phyloP scores from a whole-genome alignment of 1,284 basidiomycete species.

The Termitomyces sp. region DNA sequence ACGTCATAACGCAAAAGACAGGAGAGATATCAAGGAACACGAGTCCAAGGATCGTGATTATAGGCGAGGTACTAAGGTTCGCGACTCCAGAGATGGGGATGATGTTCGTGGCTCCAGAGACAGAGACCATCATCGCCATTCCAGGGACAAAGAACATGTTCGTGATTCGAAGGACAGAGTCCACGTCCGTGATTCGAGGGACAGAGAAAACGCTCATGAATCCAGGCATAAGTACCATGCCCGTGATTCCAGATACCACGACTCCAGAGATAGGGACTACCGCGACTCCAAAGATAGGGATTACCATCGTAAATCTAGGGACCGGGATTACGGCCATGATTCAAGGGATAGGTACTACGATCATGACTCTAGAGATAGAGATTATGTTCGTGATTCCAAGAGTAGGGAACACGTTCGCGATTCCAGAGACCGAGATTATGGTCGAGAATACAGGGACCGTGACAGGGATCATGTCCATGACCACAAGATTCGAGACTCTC shows the following conservation, averaged over 20 bases:
- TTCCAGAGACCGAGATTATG: slow-evolving; percentile 13
- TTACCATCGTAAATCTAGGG: slow-evolving; percentile 8
- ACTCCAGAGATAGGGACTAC: slow-evolving; percentile 21
- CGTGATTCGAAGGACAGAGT: slow-evolving; percentile 9
- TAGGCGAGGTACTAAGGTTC: slow-evolving; percentile 3
- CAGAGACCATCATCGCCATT: slow-evolving; percentile 1
- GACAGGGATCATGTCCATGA: neutral
- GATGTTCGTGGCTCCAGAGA: slow-evolving; percentile 1
- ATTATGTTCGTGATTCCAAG: slow-evolving; percentile 5
- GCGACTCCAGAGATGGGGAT: slow-evolving; percentile 4
- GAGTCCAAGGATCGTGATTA: slow-evolving; percentile 5
- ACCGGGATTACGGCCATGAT: neutral
- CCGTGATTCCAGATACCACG: slow-evolving; percentile 1
- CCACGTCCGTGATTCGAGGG: neutral
- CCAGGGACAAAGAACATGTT: slow-evolving; percentile 11
- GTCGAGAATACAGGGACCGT: slow-evolving; percentile 2
- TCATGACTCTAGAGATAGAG: slow-evolving; percentile 19
- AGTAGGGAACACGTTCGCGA: slow-evolving; percentile 17
- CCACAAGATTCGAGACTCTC: slow-evolving; percentile 20
- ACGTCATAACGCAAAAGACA: slow-evolving; percentile 5
- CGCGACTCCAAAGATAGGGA: slow-evolving; percentile 14
- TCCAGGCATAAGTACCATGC: slow-evolving; percentile 6
- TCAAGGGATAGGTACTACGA: neutral
- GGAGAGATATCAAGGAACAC: slow-evolving; percentile 5
- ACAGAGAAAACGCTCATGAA: slow-evolving; percentile 8